Evolutionary conservation across 2,329 filamentous ascomycete species (phyloP).

Genomic region (Coleophoma crateriformis): DNA sequence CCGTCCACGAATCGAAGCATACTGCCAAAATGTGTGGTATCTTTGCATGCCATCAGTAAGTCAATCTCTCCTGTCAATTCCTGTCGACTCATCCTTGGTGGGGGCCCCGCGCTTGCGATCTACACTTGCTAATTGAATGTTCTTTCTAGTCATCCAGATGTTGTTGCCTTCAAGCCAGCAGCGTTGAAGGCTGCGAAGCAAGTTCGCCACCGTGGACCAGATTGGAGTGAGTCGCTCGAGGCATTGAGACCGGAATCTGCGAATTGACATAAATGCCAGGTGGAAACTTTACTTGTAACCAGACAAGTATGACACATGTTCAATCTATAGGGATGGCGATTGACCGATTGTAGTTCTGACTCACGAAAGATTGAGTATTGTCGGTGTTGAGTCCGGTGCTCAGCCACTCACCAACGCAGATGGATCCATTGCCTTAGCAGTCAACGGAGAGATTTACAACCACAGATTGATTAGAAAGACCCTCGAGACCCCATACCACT

Average conservation of each 20-base stretch:
- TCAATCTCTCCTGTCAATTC: conserved; percentile 16
- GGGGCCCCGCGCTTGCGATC: conserved; percentile 16
- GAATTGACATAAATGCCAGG: conserved; percentile 41
- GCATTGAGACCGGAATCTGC: background rate
- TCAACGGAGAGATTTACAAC: conserved; percentile 99
- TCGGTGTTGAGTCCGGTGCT: conserved; percentile 89
- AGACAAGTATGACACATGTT: conserved; percentile 67
- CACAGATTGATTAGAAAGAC: conserved; percentile 89
- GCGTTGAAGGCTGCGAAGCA: conserved; percentile 91
- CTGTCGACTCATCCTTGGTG: conserved; percentile 23
- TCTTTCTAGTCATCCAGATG: conserved; percentile 71
- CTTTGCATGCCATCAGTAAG: conserved; percentile 88
- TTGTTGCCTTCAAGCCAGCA: conserved; percentile 92
- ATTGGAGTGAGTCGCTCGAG: conserved; percentile 76
- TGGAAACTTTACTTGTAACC: conserved; percentile 82
- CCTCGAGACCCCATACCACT: conserved; percentile 80
- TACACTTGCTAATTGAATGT: conserved; percentile 4
- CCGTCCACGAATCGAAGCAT: conserved; percentile 1
- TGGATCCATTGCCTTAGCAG: conserved; percentile 80
- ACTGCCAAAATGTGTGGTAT: conserved; percentile 33
- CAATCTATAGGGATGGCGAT: background rate
- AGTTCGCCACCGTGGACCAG: conserved; percentile 96
- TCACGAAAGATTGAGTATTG: conserved; percentile 96
- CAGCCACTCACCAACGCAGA: conserved; percentile 94
- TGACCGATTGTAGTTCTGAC: conserved; percentile 64